Conservation (phyloP, 352 stramenopile genomes). For the Peronospora belbahrii region DNA sequence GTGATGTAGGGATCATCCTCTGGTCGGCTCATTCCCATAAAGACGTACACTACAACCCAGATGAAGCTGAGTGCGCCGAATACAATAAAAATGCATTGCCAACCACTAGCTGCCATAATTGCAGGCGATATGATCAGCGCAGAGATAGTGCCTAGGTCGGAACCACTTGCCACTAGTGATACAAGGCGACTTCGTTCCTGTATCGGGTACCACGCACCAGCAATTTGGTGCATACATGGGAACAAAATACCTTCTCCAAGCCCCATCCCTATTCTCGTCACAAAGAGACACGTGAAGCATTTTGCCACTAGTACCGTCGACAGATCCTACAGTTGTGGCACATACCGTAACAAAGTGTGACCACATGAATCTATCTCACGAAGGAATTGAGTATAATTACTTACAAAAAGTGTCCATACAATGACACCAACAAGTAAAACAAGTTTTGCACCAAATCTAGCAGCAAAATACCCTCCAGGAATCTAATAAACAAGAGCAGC, state of each 20-base stretch:
- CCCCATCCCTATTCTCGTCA: constrained; percentile 73
- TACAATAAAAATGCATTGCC: constrained; percentile 68
- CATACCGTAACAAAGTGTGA: too few species aligned
- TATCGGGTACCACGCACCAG: constrained; percentile 74
- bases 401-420: constrained; percentile 76
- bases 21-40: constrained; percentile 55
- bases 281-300: constrained; percentile 59
- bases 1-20: constrained; percentile 60
- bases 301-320: constrained; percentile 61
- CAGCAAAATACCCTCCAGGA: constrained; percentile 62
- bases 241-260: constrained; percentile 84
- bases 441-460: constrained; percentile 58
- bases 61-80: constrained; percentile 72
- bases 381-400: too few species aligned
- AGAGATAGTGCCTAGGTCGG: constrained; percentile 74
- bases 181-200: constrained; percentile 78
- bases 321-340: constrained; percentile 48
- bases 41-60: constrained; percentile 56
- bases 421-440: constrained; percentile 71
- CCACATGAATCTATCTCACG: too few species aligned
- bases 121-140: constrained; percentile 68
- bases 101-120: constrained; percentile 54
- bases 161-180: constrained; percentile 65
- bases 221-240: constrained; percentile 84
- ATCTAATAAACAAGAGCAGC: constrained; percentile 50